A percentile compares a stretch with the other conserved stretches of the same genome.
Evolutionary conservation across 148 eudicot genomes (phyloP).

Genomic region (Rheum nobile): DNA sequence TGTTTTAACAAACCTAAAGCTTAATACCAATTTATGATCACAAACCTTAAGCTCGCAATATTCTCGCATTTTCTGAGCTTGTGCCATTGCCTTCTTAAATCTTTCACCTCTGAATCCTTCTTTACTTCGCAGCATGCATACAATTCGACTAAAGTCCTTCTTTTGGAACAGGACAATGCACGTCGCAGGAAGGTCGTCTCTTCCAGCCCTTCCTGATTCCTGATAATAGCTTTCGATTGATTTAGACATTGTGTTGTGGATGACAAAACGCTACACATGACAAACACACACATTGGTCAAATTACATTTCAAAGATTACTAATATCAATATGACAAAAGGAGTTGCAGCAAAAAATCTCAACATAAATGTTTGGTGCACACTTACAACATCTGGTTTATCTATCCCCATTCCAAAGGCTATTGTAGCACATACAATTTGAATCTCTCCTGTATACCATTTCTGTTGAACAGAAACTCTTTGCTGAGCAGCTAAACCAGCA

Average conservation of each 20-base stretch:
- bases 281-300: neutral
- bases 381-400: constrained; percentile 98
- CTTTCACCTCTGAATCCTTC: constrained; percentile 46
- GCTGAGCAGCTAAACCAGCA: constrained; percentile 92
- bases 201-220: constrained; percentile 97
- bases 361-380: constrained; percentile 5
- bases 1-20: too few species aligned
- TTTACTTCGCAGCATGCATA: constrained; percentile 86
- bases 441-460: constrained; percentile 96
- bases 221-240: constrained; percentile 98
- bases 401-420: constrained; percentile 99
- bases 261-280: constrained; percentile 70
- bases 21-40: constrained; percentile 1
- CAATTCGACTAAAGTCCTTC: constrained; percentile 93
- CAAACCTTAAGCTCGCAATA: constrained; percentile 88
- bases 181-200: constrained; percentile 74
- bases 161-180: constrained; percentile 74
- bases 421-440: constrained; percentile 94
- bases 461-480: constrained; percentile 68
- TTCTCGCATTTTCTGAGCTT: constrained; percentile 83
- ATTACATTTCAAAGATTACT: neutral
- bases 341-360: neutral
- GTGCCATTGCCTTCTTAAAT: constrained; percentile 75
- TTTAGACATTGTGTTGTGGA: constrained; percentile 97
- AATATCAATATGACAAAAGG: neutral